A percentile compares a stretch with the other conserved stretches of the same genome.
phyloP scores from a whole-genome alignment of 2,329 filamentous ascomycete genomes.

The Penicillium sp. region DNA sequence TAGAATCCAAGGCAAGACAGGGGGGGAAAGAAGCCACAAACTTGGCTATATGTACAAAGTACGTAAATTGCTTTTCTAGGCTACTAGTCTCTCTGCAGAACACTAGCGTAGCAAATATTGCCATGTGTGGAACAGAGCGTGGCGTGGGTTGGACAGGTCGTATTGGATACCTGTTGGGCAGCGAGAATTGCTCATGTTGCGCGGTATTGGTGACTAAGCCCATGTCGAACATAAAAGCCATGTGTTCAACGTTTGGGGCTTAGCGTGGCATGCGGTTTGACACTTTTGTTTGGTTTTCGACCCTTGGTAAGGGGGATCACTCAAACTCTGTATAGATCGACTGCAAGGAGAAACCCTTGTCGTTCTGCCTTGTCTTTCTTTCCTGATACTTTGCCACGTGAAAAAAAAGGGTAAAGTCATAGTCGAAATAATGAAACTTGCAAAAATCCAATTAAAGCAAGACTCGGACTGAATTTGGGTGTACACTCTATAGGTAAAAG shows the following conservation, averaged over 20 bases:
- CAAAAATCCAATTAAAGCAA: too few species aligned
- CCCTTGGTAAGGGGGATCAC: background rate
- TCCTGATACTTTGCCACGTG: conserved; percentile 15
- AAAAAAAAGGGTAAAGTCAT: background rate
- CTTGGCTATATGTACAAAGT: background rate
- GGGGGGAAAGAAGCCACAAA: background rate
- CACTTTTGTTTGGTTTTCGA: background rate
- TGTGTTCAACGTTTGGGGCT: conserved; percentile 18
- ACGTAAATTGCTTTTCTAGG: too few species aligned
- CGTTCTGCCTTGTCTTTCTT: background rate
- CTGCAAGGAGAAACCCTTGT: conserved; percentile 9
- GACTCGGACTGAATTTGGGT: background rate
- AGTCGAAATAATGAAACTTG: too few species aligned
- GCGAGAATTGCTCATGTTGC: background rate
- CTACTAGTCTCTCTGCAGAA: too few species aligned
- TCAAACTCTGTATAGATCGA: background rate
- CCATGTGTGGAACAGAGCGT: conserved; percentile 12
- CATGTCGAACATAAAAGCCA: conserved; percentile 10
- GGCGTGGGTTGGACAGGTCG: conserved; percentile 9
- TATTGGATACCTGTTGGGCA: background rate
- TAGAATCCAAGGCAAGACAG: background rate
- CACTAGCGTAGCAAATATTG: background rate
- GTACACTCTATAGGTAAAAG: background rate
- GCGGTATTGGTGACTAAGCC: background rate
- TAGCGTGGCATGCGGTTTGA: conserved; percentile 11